These are phyloP conservation scores for Aspergillus bertholletiae DNA, from an alignment of 495 filamentous ascomycete species.

Conservation along the genomic window DNA sequence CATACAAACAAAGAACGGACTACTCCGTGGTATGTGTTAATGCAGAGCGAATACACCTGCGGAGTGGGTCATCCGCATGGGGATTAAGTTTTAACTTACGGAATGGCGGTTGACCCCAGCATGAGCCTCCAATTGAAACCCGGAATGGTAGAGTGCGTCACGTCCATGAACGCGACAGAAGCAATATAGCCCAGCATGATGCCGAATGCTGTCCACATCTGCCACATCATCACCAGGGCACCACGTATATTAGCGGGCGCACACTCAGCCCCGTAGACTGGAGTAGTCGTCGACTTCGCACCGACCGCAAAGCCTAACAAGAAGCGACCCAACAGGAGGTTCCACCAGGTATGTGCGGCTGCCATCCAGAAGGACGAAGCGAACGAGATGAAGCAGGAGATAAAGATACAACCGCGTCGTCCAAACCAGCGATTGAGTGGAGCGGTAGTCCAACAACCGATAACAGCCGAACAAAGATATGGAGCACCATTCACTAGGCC, in stretches of 20 bases:
- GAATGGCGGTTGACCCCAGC: conserved; percentile 76
- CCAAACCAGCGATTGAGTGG: conserved; percentile 78
- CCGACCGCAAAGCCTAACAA: conserved; percentile 74
- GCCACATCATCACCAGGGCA: conserved; percentile 78
- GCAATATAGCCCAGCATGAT: conserved; percentile 75
- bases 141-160: conserved; percentile 50
- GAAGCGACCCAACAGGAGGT: conserved; percentile 71
- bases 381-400: conserved; percentile 64
- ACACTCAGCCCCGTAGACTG: conserved; percentile 75
- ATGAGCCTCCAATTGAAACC: conserved; percentile 80
- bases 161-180: conserved; percentile 68
- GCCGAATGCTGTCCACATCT: conserved; percentile 84
- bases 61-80: conserved; percentile 56
- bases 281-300: conserved; percentile 75
- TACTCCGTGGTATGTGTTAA: background rate
- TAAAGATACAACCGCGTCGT: conserved; percentile 79
- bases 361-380: conserved; percentile 75
- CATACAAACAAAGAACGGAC: conserved; percentile 8
- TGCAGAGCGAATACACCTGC: conserved; percentile 35
- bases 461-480: conserved; percentile 72
- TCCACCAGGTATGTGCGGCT: conserved; percentile 70
- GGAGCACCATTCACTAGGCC: conserved; percentile 59
- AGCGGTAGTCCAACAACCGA: conserved; percentile 80
- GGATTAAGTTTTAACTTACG: no score
- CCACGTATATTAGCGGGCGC: conserved; percentile 70